Base-by-base conservation (phyloP, 345 rosid genomes). In the Populus simonii region DNA sequence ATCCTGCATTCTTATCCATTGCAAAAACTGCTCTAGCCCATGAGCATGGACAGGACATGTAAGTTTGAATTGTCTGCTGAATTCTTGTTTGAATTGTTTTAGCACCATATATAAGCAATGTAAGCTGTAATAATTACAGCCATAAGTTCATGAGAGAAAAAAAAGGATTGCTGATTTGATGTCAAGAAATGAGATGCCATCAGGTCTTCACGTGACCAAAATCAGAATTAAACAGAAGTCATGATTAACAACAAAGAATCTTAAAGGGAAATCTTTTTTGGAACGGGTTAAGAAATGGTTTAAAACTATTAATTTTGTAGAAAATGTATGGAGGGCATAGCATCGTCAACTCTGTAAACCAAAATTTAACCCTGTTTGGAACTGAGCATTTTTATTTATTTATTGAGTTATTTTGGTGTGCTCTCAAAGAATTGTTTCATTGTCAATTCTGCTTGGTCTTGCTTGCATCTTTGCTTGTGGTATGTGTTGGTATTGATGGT, bases 41-140 rank as follows among this genome's bases (percentile, higher is more conserved):
- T 70, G 97, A 92, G 76, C 88, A 75, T 41, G 97, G 90, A 67
- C 99, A 93, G 66, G 98, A 93, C 90, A 95, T 95, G 98, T 93
- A 85, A 78, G 99, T 83, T 74, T n/a, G 35, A 76, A 61, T 25
- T 57, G 13, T 62, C n/a, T 8, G 65, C 67, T 67, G 18, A 65
- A 59, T 62, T 10, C 29, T 17, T 66, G 36, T 66, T 16, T 43
- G n/a, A 38, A 33, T 22, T 76, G 45, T 38, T 35, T 33, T 67
- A 43, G 8, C 49, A 53, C 43, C 41, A 59, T 61, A 33, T 36
- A 74, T 45, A 47, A 29, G 25, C 27, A 31, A 9, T 20, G 11
- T 15, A 53, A 33, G 23, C 7, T 59, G 67, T 11, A 31, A 39
- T 17, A 20, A 25, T 22, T 16, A 39, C 11, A 17, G 53, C n/a